phyloP scores from a whole-genome alignment of 2,329 filamentous ascomycete genomes.

The Colletotrichum aenigma region DNA sequence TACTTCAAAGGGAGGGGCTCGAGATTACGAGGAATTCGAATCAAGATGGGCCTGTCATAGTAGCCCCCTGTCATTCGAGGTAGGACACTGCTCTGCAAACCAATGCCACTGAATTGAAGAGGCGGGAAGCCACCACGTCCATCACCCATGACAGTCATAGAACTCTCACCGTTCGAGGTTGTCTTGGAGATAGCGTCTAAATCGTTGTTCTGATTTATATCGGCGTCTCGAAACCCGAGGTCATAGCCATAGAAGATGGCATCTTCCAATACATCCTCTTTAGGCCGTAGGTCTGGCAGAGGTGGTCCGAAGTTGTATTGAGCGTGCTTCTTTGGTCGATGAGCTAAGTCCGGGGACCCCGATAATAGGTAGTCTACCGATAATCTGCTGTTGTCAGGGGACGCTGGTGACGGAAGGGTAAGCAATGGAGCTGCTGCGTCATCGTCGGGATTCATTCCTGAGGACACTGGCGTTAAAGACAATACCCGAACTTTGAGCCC shows the following conservation, averaged over 20 bases:
- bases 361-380: conserved; percentile 71
- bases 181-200: conserved; percentile 62
- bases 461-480: conserved; percentile 44
- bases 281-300: conserved; percentile 18
- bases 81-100: neutral
- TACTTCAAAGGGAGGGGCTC: conserved; percentile 51
- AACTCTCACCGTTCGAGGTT: too few relatives aligned
- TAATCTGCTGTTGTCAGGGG: conserved; percentile 44
- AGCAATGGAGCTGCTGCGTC: conserved; percentile 29
- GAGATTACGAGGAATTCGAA: conserved; percentile 55
- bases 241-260: conserved; percentile 72
- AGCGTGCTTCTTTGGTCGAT: conserved; percentile 23
- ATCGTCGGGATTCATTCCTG: conserved; percentile 41
- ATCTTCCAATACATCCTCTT: conserved; percentile 27
- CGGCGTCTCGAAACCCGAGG: conserved; percentile 70
- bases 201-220: conserved; percentile 75
- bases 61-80: conserved; percentile 67
- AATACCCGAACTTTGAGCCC: conserved; percentile 31
- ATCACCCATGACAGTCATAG: neutral
- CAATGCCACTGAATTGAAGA: neutral
- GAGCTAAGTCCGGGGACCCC: conserved; percentile 44
- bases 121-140: neutral
- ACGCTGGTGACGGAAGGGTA: conserved; percentile 22
- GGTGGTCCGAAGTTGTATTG: conserved; percentile 23
- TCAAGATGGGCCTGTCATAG: conserved; percentile 70